Conservation (phyloP, 2,329 filamentous ascomycete genomes). For the Scopulariopsis brevicaulis region DNA sequence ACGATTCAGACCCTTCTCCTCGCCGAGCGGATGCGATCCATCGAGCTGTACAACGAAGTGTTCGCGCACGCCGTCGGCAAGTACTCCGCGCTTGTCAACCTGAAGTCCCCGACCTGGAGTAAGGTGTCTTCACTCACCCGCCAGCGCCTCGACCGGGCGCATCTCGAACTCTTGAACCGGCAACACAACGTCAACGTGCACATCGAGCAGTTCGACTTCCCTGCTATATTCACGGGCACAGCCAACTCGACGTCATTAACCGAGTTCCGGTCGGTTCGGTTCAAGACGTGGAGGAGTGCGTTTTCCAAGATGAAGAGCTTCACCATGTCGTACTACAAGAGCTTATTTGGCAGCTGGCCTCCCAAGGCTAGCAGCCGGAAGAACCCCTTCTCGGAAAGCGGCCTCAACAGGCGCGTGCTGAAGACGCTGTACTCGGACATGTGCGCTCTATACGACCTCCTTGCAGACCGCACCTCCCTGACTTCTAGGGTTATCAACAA, state of each 20-base stretch:
- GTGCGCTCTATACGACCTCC: slow-evolving; percentile 74
- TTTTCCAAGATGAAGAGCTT: slow-evolving; percentile 69
- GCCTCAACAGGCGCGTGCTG: slow-evolving; percentile 75
- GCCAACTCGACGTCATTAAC: slow-evolving; percentile 70
- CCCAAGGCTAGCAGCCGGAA: slow-evolving; percentile 88
- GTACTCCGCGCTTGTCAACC: slow-evolving; percentile 57
- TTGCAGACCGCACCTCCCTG: slow-evolving; percentile 68
- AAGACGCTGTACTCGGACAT: slow-evolving; percentile 78
- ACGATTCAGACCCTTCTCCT: slow-evolving; percentile 83
- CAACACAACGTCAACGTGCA: slow-evolving; percentile 59
- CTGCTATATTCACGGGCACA: slow-evolving; percentile 76
- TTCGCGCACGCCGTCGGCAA: slow-evolving; percentile 89
- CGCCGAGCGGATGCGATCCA: slow-evolving; percentile 74
- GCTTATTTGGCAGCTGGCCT: slow-evolving; percentile 61
- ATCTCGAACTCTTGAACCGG: slow-evolving; percentile 66
- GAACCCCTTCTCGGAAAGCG: slow-evolving; percentile 76
- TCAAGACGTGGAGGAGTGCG: slow-evolving; percentile 69
- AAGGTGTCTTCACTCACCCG: slow-evolving; percentile 61
- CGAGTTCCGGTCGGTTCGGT: slow-evolving; percentile 69
- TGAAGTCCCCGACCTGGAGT: slow-evolving; percentile 58
- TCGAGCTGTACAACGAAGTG: slow-evolving; percentile 77
- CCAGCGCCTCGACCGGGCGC: slow-evolving; percentile 71
- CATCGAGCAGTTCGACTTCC: slow-evolving; percentile 84
- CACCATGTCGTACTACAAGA: slow-evolving; percentile 54
- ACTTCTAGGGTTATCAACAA: slow-evolving; percentile 66